These are phyloP conservation scores for Schrenkiella parvula DNA, from an alignment of 345 rosid species.

Conservation along the genomic window DNA sequence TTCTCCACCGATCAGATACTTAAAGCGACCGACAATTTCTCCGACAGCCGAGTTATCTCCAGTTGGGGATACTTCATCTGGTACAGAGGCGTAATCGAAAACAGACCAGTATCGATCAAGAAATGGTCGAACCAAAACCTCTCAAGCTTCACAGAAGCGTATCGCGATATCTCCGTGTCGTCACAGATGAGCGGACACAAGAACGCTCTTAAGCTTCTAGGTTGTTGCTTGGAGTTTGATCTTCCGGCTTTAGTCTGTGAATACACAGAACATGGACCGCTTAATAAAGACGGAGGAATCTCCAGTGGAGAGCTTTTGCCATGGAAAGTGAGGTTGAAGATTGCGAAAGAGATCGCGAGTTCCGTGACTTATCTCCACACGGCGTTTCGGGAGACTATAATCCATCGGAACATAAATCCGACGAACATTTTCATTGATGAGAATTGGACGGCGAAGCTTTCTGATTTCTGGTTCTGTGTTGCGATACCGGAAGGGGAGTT, in stretches of 20 bases:
- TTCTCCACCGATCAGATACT: slow-evolving; percentile 27
- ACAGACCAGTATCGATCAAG: slow-evolving; percentile 21
- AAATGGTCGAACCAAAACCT: slow-evolving; percentile 22
- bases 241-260: slow-evolving; percentile 23
- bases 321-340: slow-evolving; percentile 23
- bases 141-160: slow-evolving; percentile 19
- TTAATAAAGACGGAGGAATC: slow-evolving; percentile 8
- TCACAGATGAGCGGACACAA: slow-evolving; percentile 28
- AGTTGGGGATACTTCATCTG: slow-evolving; percentile 28
- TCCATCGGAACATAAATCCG: slow-evolving; percentile 25
- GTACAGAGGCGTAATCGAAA: slow-evolving; percentile 29
- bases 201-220: slow-evolving; percentile 11
- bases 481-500: slow-evolving; percentile 26
- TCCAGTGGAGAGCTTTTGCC: slow-evolving; percentile 6
- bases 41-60: slow-evolving; percentile 15
- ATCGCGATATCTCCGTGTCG: slow-evolving; percentile 25
- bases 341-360: slow-evolving; percentile 12
- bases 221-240: slow-evolving; percentile 23
- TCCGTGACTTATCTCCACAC: slow-evolving; percentile 25
- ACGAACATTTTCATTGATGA: slow-evolving; percentile 11
- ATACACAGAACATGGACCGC: slow-evolving; percentile 16
- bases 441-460: slow-evolving; percentile 25
- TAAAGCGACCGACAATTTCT: slow-evolving; percentile 23
- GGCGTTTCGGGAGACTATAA: slow-evolving; percentile 19
- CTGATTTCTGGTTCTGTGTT: slow-evolving; percentile 31